Evolutionary conservation across 129 eudicot species (phyloP).

Genomic region (Rutidosis leptorrhynchoides): DNA sequence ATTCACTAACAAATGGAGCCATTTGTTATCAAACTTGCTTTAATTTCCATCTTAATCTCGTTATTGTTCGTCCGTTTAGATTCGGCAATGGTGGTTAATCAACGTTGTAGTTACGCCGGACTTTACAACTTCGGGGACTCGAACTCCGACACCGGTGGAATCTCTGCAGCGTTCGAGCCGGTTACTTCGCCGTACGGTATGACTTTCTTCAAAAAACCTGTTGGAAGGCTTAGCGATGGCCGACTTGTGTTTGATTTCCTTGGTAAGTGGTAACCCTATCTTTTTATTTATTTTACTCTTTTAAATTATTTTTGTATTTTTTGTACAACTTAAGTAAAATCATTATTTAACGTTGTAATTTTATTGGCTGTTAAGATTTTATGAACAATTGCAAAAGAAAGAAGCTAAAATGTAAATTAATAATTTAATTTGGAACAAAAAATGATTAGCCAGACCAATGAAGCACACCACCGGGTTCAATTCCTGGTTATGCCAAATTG

Average conservation of each 20-base stretch:
- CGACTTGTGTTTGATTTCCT: constrained; percentile 71
- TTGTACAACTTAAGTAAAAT: not conserved
- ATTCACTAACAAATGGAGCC: not conserved
- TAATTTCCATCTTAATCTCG: not conserved
- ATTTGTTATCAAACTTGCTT: not conserved
- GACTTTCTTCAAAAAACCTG: constrained; percentile 51
- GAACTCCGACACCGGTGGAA: constrained; percentile 85
- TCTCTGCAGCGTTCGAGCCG: constrained; percentile 61
- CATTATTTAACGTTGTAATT: too few relatives aligned
- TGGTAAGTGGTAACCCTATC: constrained; percentile 31
- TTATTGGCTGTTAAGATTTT: too few relatives aligned
- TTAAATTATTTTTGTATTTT: not conserved
- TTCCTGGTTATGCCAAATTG: too few relatives aligned
- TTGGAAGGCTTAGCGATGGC: constrained; percentile 63
- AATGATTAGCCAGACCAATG: too few relatives aligned
- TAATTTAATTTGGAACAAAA: not conserved
- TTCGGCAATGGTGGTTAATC: not conserved
- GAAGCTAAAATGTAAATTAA: not conserved
- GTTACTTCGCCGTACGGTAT: constrained; percentile 44
- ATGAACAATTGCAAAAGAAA: not conserved
- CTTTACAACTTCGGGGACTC: constrained; percentile 86
- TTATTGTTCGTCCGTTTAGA: not conserved
- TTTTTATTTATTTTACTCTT: not conserved
- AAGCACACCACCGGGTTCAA: too few relatives aligned
- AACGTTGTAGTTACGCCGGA: constrained; percentile 45